These are phyloP conservation scores for Wickerhamomyces chambardii DNA, from an alignment of 805 yeast species.

Conservation along the genomic window DNA sequence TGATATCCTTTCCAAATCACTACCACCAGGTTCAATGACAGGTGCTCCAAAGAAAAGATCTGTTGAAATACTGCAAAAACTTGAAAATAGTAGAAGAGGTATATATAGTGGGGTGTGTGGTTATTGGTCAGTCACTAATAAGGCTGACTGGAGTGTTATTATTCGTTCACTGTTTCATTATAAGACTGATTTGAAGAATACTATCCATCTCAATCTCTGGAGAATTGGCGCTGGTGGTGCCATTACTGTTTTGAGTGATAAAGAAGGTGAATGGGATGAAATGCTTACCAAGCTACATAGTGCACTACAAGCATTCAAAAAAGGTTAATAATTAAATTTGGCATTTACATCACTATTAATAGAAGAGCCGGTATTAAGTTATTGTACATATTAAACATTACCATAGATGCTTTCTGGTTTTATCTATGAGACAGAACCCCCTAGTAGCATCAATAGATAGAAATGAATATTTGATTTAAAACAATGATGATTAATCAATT, in stretches of 20 bases:
- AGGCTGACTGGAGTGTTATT: conserved; percentile 93
- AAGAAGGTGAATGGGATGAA: conserved; percentile 88
- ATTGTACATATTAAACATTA: no score
- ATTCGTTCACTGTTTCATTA: conserved; percentile 78
- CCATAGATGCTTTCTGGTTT: neutral
- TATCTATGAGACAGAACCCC: neutral
- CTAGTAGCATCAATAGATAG: neutral
- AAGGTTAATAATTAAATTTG: neutral
- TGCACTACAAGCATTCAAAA: conserved; percentile 62
- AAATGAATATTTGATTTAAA: no score
- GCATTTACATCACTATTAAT: no score
- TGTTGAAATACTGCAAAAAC: conserved; percentile 63
- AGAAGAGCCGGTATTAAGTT: neutral
- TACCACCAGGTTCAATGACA: conserved; percentile 99
- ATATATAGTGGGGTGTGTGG: conserved; percentile 93
- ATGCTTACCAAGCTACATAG: conserved; percentile 75
- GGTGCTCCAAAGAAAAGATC: conserved; percentile 97
- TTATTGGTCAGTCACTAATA: conserved; percentile 83
- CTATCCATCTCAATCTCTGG: conserved; percentile 39
- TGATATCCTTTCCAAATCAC: conserved; percentile 66
- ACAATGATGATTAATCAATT: no score
- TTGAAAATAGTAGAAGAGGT: conserved; percentile 46
- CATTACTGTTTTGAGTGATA: conserved; percentile 77
- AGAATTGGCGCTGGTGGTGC: conserved; percentile 99
- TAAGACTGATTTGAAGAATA: conserved; percentile 29